These are phyloP conservation scores for Boehmeria nivea DNA, from an alignment of 306 rosid genomes.

Conservation along the genomic window DNA sequence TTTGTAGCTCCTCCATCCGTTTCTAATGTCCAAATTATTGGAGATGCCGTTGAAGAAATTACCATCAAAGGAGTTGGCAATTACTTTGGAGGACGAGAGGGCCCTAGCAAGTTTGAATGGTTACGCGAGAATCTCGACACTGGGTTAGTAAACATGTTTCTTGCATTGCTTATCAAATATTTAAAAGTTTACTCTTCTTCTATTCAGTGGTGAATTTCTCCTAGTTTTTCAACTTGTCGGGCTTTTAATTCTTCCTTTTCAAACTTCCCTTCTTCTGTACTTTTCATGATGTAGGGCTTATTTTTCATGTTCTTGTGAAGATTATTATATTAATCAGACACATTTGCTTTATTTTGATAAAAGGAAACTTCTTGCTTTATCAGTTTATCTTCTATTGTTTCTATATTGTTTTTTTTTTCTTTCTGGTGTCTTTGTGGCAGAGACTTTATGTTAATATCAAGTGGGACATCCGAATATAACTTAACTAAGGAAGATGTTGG, in stretches of 20 bases:
- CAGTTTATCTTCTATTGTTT: conserved; percentile 3
- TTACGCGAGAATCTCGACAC: conserved; percentile 53
- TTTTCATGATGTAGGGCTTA: too few species aligned
- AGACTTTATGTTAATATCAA: conserved; percentile 49
- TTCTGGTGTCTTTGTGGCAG: conserved; percentile 42
- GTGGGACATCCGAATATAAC: conserved; percentile 79
- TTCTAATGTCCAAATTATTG: conserved; percentile 63
- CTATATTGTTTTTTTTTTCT: conserved; percentile 5
- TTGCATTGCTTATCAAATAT: background rate
- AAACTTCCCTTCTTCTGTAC: too few species aligned
- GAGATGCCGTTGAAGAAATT: conserved; percentile 80
- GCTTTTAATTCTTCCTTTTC: too few species aligned
- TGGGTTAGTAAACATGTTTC: conserved; percentile 57
- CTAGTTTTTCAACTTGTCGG: background rate
- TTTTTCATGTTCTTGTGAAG: background rate
- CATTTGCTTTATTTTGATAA: too few species aligned
- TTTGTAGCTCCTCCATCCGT: conserved; percentile 89
- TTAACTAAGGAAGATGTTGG: conserved; percentile 91
- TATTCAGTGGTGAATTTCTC: conserved; percentile 15
- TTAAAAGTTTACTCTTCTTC: background rate
- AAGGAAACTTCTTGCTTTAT: too few species aligned
- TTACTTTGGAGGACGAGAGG: conserved; percentile 98
- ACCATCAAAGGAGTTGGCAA: conserved; percentile 80
- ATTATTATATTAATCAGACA: too few species aligned
- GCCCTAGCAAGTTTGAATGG: conserved; percentile 99